These are phyloP conservation scores for Drosera spatulata DNA, from an alignment of 179 eudicot genomes.

Conservation along the genomic window DNA sequence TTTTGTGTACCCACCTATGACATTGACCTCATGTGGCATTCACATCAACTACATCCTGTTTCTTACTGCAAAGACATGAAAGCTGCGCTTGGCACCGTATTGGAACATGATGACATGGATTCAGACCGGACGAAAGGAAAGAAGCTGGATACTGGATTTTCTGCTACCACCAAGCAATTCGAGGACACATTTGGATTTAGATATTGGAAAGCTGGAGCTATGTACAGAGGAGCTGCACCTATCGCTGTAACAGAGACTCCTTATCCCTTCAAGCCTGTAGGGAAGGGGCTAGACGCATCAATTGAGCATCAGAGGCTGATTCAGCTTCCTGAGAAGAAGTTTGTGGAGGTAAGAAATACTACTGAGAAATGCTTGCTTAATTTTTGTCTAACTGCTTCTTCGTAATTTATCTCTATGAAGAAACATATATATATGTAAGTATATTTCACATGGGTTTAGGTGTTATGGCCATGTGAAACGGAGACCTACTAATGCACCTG, in stretches of 20 bases:
- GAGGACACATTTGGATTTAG: conserved; percentile 77
- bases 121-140: conserved; percentile 85
- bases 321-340: conserved; percentile 24
- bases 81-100: conserved; percentile 52
- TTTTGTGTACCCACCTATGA: conserved; percentile 90
- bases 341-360: conserved; percentile 50
- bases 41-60: conserved; percentile 71
- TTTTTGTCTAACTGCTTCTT: neutral
- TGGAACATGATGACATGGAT: conserved; percentile 88
- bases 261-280: conserved; percentile 13
- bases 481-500: too few relatives aligned
- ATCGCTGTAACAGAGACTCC: conserved; percentile 51
- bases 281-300: conserved; percentile 17
- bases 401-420: too few relatives aligned
- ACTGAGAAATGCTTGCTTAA: neutral
- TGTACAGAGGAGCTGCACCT: conserved; percentile 76
- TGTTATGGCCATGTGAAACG: too few relatives aligned
- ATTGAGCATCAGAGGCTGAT: conserved; percentile 14
- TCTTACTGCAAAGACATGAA: conserved; percentile 59
- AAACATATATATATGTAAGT: too few relatives aligned
- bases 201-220: conserved; percentile 96
- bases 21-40: conserved; percentile 91
- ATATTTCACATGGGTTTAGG: too few relatives aligned
- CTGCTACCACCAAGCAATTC: conserved; percentile 72
- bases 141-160: conserved; percentile 77